These are phyloP conservation scores for Glebionis coronaria DNA, from an alignment of 129 eudicot species.

Conservation along the genomic window DNA sequence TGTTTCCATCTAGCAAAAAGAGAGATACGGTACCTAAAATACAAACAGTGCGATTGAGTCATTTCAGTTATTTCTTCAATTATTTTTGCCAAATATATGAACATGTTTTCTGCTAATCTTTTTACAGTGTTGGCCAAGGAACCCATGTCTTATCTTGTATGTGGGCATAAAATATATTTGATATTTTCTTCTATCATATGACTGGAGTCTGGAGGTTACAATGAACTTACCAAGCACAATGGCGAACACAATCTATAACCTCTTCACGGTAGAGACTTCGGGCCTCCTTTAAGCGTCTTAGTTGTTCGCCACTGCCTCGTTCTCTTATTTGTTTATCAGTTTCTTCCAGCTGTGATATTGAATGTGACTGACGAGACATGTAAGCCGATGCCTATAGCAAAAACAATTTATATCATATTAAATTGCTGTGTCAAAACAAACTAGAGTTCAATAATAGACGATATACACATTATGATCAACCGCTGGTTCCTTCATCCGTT, in stretches of 20 bases:
- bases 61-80: not conserved
- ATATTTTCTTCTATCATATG: too few species aligned
- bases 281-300: constrained; percentile 83
- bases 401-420: constrained; percentile 4
- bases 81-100: not conserved
- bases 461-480: too few species aligned
- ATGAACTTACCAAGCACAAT: constrained; percentile 59
- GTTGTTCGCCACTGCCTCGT: constrained; percentile 55
- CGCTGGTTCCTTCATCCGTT: not conserved
- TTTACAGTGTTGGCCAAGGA: too few species aligned
- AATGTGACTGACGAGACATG: constrained; percentile 88
- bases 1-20: constrained; percentile 94
- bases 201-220: not conserved
- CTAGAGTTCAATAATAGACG: too few species aligned
- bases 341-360: constrained; percentile 79
- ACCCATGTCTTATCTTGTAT: too few species aligned
- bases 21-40: constrained; percentile 75
- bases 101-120: too few species aligned
- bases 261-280: constrained; percentile 83
- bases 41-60: constrained; percentile 3
- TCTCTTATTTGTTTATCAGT: constrained; percentile 83
- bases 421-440: not conserved
- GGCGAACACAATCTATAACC: constrained; percentile 84
- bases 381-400: constrained; percentile 68
- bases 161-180: too few species aligned